phyloP scores from a whole-genome alignment of 2,329 filamentous ascomycete genomes.

The Aspergillus sp. region DNA sequence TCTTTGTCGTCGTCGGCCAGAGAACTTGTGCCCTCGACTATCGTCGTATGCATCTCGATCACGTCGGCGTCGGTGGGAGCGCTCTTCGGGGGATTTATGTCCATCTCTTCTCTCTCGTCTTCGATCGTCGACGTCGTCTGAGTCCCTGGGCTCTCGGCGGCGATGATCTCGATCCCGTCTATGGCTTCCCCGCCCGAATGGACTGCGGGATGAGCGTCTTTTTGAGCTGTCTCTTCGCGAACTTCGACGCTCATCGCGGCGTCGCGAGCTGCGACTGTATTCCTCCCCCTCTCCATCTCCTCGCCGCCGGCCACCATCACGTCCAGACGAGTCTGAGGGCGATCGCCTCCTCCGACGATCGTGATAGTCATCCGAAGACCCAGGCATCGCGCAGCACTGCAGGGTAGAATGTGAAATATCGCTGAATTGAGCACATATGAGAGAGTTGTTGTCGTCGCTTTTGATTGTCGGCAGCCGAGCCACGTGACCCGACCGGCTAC shows the following conservation, averaged over 20 bases:
- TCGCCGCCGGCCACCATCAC: constrained; percentile 15
- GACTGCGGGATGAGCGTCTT: constrained; percentile 20
- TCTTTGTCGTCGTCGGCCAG: constrained; percentile 14
- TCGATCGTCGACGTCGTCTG: constrained; percentile 19
- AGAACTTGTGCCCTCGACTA: constrained; percentile 1
- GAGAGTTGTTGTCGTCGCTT: background rate
- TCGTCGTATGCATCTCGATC: constrained; percentile 13
- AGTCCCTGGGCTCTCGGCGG: constrained; percentile 18
- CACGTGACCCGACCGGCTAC: background rate
- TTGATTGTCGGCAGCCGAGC: background rate
- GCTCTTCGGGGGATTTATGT: constrained; percentile 19
- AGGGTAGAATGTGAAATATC: background rate
- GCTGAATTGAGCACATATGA: background rate
- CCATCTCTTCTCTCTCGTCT: constrained; percentile 21
- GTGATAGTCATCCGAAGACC: constrained; percentile 8
- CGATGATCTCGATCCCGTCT: constrained; percentile 15
- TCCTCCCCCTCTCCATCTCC: constrained; percentile 13
- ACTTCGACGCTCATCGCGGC: constrained; percentile 19
- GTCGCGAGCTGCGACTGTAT: constrained; percentile 17
- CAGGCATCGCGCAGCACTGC: background rate
- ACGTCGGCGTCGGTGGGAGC: constrained; percentile 20
- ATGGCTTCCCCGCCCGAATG: constrained; percentile 13
- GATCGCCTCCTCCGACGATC: constrained; percentile 18
- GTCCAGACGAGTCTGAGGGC: constrained; percentile 14
- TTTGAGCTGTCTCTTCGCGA: constrained; percentile 19